A percentile compares a stretch with the other conserved stretches of the same genome.
These are phyloP conservation scores for Sporopachydermia lactativora DNA, from an alignment of 805 yeast genomes.

Conservation along the genomic window DNA sequence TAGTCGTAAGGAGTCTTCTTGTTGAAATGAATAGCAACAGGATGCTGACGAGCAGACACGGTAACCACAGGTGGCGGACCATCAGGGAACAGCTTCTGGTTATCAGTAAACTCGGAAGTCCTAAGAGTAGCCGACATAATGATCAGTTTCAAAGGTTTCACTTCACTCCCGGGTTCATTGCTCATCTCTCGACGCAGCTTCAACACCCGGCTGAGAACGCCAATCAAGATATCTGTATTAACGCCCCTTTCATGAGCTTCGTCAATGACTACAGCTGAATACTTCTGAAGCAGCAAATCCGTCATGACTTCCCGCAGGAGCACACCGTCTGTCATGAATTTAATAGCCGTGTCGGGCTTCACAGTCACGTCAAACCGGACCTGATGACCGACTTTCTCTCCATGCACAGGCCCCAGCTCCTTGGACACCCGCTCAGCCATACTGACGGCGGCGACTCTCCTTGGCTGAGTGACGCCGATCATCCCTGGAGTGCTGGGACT, in stretches of 20 bases:
- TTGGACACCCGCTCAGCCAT: conserved; percentile 72
- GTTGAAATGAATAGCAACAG: conserved; percentile 86
- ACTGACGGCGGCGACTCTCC: conserved; percentile 89
- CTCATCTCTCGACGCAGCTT: conserved; percentile 41
- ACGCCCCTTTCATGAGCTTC: conserved; percentile 97
- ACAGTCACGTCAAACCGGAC: conserved; percentile 66
- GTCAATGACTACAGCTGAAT: conserved; percentile 81
- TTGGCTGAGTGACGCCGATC: conserved; percentile 93
- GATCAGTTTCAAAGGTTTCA: conserved; percentile 60
- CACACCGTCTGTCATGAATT: conserved; percentile 94
- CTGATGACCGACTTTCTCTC: conserved; percentile 61
- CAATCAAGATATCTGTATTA: conserved; percentile 91
- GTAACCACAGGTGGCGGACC: conserved; percentile 76
- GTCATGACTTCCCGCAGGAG: conserved; percentile 83
- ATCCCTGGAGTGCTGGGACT: conserved; percentile 66
- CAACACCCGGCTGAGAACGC: conserved; percentile 82
- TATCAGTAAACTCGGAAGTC: conserved; percentile 87
- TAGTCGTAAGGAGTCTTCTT: conserved; percentile 66
- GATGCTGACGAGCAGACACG: conserved; percentile 87
- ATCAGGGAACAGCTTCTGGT: conserved; percentile 43
- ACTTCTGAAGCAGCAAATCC: conserved; percentile 67
- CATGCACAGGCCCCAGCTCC: conserved; percentile 60
- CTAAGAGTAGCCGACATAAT: conserved; percentile 97
- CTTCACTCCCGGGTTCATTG: conserved; percentile 25
- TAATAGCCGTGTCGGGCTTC: conserved; percentile 51